Evolutionary conservation across 495 filamentous ascomycete species (phyloP).

Genomic region (Baudoinia panamericana): DNA sequence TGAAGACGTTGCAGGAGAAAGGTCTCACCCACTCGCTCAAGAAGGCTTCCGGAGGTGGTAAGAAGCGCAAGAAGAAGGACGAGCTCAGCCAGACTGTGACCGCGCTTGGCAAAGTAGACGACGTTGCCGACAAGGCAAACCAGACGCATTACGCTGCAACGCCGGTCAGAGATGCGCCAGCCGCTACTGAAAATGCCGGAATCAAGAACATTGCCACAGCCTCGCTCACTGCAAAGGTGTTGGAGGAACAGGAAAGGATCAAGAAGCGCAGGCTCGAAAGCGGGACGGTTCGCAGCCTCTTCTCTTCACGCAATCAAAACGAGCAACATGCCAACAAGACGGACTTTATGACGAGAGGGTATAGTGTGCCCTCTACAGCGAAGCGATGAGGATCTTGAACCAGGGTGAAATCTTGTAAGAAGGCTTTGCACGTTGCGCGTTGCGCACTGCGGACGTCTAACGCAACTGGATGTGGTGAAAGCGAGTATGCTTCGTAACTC

Average conservation of each 20-base stretch:
- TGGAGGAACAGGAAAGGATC: conserved; percentile 70
- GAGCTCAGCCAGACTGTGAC: conserved; percentile 17
- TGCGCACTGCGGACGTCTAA: too few relatives aligned
- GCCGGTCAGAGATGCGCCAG: conserved; percentile 4
- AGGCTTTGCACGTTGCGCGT: too few relatives aligned
- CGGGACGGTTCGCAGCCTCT: conserved; percentile 58
- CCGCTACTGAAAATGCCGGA: conserved; percentile 19
- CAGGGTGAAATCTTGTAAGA: too few relatives aligned
- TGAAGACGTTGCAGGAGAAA: conserved; percentile 49
- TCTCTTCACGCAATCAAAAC: conserved; percentile 40
- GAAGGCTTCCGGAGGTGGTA: conserved; percentile 56
- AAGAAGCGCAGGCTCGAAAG: conserved; percentile 67
- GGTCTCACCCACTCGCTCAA: conserved; percentile 81
- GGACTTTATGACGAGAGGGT: conserved; percentile 73
- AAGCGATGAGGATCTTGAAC: conserved; percentile 24
- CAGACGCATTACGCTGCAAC: conserved; percentile 2
- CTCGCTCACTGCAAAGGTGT: conserved; percentile 65
- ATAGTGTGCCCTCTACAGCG: conserved; percentile 41
- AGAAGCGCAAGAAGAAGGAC: conserved; percentile 57
- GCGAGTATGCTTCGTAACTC: too few relatives aligned
- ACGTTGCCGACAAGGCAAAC: not conserved
- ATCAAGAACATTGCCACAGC: conserved; percentile 86
- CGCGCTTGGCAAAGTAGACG: not conserved
- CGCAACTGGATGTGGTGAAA: too few relatives aligned
- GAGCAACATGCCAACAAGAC: conserved; percentile 36